phyloP scores from a whole-genome alignment of 2,329 filamentous ascomycete genomes.

The Arthrobotrys iridis region DNA sequence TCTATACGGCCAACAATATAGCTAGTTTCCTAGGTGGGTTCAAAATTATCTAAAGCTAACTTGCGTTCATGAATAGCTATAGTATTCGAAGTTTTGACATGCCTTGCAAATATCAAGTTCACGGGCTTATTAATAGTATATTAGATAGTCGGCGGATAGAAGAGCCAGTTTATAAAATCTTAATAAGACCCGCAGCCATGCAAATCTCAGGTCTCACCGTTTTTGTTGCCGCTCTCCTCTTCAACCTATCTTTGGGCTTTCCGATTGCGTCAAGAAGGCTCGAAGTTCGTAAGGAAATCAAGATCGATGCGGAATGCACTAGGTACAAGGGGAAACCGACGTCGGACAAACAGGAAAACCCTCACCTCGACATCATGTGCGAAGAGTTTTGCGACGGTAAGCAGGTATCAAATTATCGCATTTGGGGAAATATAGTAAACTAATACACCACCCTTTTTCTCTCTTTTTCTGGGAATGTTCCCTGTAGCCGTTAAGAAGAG shows the following conservation, averaged over 20 bases:
- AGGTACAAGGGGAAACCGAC: background rate
- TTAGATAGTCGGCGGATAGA: too few species aligned
- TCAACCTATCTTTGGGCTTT: slow-evolving; percentile 2
- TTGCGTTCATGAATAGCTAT: too few species aligned
- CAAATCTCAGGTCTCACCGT: background rate
- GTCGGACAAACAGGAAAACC: background rate
- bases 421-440: too few species aligned
- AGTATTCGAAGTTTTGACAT: too few species aligned
- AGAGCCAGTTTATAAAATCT: too few species aligned
- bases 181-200: too few species aligned
- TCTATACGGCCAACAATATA: too few species aligned
- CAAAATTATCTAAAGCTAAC: too few species aligned
- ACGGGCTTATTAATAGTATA: too few species aligned
- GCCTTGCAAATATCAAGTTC: too few species aligned
- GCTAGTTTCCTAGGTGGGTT: too few species aligned
- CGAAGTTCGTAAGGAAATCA: background rate
- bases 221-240: background rate
- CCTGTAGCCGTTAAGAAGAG: background rate
- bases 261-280: background rate
- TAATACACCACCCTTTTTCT: too few species aligned
- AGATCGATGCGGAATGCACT: background rate
- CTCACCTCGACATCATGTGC: background rate
- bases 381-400: background rate
- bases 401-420: background rate
- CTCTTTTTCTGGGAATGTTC: background rate